Conservation (phyloP, 2,329 filamentous ascomycete genomes). For the Onygenales sp. region DNA sequence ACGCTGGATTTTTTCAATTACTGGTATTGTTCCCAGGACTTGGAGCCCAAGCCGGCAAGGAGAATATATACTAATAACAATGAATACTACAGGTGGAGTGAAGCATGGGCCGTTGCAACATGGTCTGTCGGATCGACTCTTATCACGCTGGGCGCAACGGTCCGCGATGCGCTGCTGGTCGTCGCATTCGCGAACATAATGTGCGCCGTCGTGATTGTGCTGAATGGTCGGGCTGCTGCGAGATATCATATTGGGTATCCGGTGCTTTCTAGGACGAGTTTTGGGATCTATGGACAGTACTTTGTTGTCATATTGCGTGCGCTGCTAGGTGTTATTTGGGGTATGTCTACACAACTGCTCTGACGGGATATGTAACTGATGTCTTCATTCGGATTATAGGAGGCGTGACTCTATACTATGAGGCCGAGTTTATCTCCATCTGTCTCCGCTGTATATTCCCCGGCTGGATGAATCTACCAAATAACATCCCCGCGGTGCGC, state of each 20-base stretch:
- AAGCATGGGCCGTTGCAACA: conserved; percentile 16
- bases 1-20: conserved; percentile 16
- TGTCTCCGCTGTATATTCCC: conserved; percentile 19
- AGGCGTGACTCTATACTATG: conserved; percentile 15
- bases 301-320: conserved; percentile 13
- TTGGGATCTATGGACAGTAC: conserved; percentile 13
- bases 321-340: conserved; percentile 13
- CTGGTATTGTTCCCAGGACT: conserved; percentile 6
- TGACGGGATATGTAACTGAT: background rate
- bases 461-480: conserved; percentile 15
- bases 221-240: conserved; percentile 13
- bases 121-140: conserved; percentile 15
- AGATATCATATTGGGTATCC: conserved; percentile 14
- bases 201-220: conserved; percentile 14
- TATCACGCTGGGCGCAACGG: conserved; percentile 14
- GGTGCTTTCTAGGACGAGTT: conserved; percentile 11
- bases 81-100: conserved; percentile 13
- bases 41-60: background rate
- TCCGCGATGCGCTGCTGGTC: conserved; percentile 14
- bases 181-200: conserved; percentile 15
- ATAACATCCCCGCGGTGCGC: conserved; percentile 15
- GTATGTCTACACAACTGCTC: conserved; percentile 3
- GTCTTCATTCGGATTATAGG: conserved; percentile 4
- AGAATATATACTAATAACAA: background rate
- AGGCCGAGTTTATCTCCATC: conserved; percentile 18